These are phyloP conservation scores for Heterobasidion annosum DNA, from an alignment of 1,284 basidiomycete genomes.

Conservation along the genomic window DNA sequence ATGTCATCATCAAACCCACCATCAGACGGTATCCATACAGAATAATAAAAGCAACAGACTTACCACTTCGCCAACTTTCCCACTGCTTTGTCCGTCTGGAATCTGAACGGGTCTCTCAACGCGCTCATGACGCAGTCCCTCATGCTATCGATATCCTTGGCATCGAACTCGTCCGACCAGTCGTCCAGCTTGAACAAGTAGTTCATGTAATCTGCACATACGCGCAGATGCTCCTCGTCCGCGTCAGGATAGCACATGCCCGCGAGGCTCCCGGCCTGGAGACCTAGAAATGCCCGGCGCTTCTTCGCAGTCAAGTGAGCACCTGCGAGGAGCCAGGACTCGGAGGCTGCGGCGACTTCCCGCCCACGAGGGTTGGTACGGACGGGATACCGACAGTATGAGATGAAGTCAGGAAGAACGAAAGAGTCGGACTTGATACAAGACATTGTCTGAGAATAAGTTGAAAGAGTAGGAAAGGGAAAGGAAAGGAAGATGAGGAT, in stretches of 20 bases:
- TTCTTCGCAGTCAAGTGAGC: conserved; percentile 41
- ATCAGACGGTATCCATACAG: background rate
- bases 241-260: conserved; percentile 54
- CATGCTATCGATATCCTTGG: conserved; percentile 20
- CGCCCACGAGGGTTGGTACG: conserved; percentile 44
- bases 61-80: conserved; percentile 7
- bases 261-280: conserved; percentile 59
- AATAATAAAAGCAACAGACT: background rate
- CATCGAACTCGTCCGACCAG: conserved; percentile 27
- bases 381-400: conserved; percentile 48
- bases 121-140: conserved; percentile 28
- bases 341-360: conserved; percentile 43
- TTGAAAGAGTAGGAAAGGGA: background rate
- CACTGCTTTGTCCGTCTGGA: conserved; percentile 15
- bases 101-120: conserved; percentile 23
- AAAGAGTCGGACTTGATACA: background rate
- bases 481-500: background rate
- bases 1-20: no score
- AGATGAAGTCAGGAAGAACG: conserved; percentile 56
- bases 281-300: conserved; percentile 40
- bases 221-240: conserved; percentile 44
- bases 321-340: conserved; percentile 42
- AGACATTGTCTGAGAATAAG: background rate
- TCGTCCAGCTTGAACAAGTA: conserved; percentile 30
- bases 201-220: conserved; percentile 36